Conservation (phyloP, 441 rosid genomes). For the Geranium incanum region DNA sequence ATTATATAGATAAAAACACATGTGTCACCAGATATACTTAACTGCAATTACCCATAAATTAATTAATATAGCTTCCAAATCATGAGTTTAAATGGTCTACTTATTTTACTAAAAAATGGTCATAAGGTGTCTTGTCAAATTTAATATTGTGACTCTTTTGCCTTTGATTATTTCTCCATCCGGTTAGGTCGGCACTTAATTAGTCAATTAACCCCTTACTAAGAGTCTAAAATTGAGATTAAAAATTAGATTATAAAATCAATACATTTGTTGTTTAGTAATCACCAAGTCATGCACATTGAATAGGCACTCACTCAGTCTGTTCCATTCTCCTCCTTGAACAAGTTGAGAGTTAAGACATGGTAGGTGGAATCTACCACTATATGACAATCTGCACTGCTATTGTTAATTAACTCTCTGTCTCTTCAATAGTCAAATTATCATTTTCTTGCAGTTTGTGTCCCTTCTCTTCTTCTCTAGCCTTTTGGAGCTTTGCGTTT, state of each 20-base stretch:
- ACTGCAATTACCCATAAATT: too few species aligned
- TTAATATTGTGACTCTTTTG: too few species aligned
- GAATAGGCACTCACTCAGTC: not conserved
- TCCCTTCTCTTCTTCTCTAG: not conserved
- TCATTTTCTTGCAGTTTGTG: not conserved
- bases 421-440: not conserved
- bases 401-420: not conserved
- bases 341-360: constrained; percentile 32
- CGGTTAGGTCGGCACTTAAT: not conserved
- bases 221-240: not conserved
- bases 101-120: too few species aligned
- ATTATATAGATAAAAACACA: too few species aligned
- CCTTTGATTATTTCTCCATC: not conserved
- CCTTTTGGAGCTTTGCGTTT: not conserved
- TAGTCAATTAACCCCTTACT: not conserved
- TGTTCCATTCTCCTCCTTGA: constrained; percentile 14
- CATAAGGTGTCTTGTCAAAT: not conserved
- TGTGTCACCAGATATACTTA: too few species aligned
- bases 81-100: too few species aligned
- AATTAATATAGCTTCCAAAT: too few species aligned
- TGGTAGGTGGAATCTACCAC: constrained; percentile 24
- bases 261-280: constrained; percentile 32
- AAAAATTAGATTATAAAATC: not conserved
- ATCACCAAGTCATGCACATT: constrained; percentile 23
- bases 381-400: constrained; percentile 18